phyloP scores from a whole-genome alignment of 176 grass and related monocot genomes.

The Carex myosuroides region DNA sequence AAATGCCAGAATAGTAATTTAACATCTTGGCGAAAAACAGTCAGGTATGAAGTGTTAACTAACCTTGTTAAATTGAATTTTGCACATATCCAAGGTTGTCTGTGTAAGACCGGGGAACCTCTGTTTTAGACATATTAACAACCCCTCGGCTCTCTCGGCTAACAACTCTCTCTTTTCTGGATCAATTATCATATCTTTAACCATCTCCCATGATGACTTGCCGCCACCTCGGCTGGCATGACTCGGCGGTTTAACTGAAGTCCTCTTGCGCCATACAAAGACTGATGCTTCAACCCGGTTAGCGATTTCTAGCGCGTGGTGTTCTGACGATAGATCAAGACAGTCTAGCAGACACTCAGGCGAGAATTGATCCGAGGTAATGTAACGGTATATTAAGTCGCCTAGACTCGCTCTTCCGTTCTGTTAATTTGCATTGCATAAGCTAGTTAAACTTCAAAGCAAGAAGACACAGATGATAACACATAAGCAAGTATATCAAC shows the following conservation, averaged over 20 bases:
- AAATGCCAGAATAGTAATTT: background rate
- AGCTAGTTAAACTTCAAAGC: background rate
- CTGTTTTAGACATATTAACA: constrained; percentile 87
- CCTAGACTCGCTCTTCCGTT: constrained; percentile 72
- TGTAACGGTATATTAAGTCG: constrained; percentile 74
- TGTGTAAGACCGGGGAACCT: constrained; percentile 92
- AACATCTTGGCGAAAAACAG: background rate
- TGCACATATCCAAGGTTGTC: constrained; percentile 87
- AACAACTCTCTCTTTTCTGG: constrained; percentile 66
- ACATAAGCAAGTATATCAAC: no score
- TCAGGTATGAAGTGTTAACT: background rate
- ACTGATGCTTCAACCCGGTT: constrained; percentile 80
- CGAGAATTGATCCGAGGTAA: constrained; percentile 75
- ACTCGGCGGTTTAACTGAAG: constrained; percentile 32
- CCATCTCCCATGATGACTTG: constrained; percentile 81
- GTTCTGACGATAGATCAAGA: constrained; percentile 79
- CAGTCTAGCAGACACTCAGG: constrained; percentile 80
- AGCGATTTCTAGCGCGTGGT: constrained; percentile 75
- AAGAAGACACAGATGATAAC: background rate
- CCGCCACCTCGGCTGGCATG: constrained; percentile 31
- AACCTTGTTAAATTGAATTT: constrained; percentile 95
- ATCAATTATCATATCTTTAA: constrained; percentile 77
- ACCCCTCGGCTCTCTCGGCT: constrained; percentile 62
- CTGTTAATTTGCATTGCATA: constrained; percentile 24
- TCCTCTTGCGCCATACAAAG: constrained; percentile 63